Evolutionary conservation across 75 land plant genomes (phyloP), one percentile per base, ranked within the genome.

Genomic region (Ceratopteris richardii): DNA sequence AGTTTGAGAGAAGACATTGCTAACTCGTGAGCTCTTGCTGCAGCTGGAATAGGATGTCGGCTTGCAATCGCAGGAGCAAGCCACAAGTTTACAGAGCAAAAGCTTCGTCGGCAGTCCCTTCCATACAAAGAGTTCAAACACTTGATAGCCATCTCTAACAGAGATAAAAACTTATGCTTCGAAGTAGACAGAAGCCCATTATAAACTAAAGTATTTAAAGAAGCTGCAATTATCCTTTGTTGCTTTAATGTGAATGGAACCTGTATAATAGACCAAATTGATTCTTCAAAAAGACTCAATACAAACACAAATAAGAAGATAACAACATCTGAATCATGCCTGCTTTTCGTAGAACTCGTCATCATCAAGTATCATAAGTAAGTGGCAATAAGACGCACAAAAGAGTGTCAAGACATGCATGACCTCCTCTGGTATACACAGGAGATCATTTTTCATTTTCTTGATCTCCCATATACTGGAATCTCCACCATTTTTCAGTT

Each of bases 291-390:
- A 41, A 7, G 39, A 53, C 31, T 47, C 14, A 13, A 16, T 46
- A n/a, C 29, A 39, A 18, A 48, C 10, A 51, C 26, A 11, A 57
- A 17, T 61, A 51, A 1, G 26, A n/a, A 28, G 46, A n/a, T 23
- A 18, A 61, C 56, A 61, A 61, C 26, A 46, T 18, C 51, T 18
- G 50, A 21, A 28, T 9, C 37, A 29, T 17, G 81, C 97, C 97
- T 92, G 94, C 36, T 75, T 77, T 29, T 92, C 88, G 73, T 92
- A 88, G 65, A 92, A 92, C 62, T 92, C 94, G 40, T 80, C 77
- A 66, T 92, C 97, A 60, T 92, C 97, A 53, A 92, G 77, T 51
- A 92, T 86, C 68, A 87, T 44, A 55, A 92, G 74, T 33, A 92
- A 65, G 54, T 88, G 97, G 16, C 85, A 73, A 78, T 92, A 92